Conservation (phyloP, 2,329 filamentous ascomycete species). For the Dothistroma septosporum region DNA sequence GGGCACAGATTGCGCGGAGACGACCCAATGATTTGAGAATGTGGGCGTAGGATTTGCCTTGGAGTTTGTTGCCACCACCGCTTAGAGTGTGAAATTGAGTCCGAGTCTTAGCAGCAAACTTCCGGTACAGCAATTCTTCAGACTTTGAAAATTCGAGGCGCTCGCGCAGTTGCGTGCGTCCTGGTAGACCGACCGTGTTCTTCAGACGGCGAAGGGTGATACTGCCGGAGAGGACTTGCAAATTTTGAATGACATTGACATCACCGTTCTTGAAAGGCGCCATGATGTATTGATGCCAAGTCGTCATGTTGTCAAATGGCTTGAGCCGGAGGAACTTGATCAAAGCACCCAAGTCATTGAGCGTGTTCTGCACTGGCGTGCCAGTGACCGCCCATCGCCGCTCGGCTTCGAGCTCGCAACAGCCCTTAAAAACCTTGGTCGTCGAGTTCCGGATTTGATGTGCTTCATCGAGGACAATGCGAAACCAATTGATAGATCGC, state of each 20-base stretch:
- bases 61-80: slow-evolving; percentile 46
- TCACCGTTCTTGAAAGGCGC: slow-evolving; percentile 84
- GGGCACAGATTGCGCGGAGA: slow-evolving; percentile 83
- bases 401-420: slow-evolving; percentile 72
- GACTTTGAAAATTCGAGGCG: slow-evolving; percentile 69
- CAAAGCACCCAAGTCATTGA: slow-evolving; percentile 83
- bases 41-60: slow-evolving; percentile 83
- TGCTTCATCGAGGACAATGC: slow-evolving; percentile 89
- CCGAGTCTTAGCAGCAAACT: slow-evolving; percentile 76
- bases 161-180: slow-evolving; percentile 67
- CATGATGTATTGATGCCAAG: slow-evolving; percentile 76
- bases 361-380: slow-evolving; percentile 88
- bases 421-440: slow-evolving; percentile 78
- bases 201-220: slow-evolving; percentile 89
- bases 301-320: slow-evolving; percentile 74
- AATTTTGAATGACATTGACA: slow-evolving; percentile 73
- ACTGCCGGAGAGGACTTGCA: slow-evolving; percentile 88
- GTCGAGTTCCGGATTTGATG: slow-evolving; percentile 86
- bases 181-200: slow-evolving; percentile 80
- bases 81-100: slow-evolving; percentile 75
- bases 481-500: slow-evolving; percentile 81
- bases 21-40: slow-evolving; percentile 88
- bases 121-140: slow-evolving; percentile 74
- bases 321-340: slow-evolving; percentile 79
- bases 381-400: slow-evolving; percentile 96